Evolutionary conservation across 106 monocot genomes (phyloP), one percentile per base, ranked within the genome.

Genomic region (Dactylorhiza incarnata): DNA sequence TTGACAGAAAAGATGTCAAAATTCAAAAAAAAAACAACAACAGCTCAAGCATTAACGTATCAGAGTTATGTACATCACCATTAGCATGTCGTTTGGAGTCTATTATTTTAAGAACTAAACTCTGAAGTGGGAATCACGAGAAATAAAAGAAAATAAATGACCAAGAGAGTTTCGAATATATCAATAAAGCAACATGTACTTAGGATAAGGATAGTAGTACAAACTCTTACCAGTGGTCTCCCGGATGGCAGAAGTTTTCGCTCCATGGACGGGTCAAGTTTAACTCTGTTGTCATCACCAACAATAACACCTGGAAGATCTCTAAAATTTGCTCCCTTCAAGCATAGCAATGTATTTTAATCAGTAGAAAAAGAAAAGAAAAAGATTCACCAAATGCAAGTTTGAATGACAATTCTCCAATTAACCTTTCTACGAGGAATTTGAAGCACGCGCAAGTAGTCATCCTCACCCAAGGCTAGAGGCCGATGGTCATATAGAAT

Each of bases 291-390:
- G 61, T 92, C 85, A 53, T 85, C 45, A 37, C 78, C 79, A 76
- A 95, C 82, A 75, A 88, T 51, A 49, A 95, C 77, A 67, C 95
- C 95, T 49, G 90, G 87, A 45, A 95, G 92, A 73, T 95, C 92
- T 73, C 92, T 86, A 73, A 87, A 92, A 71, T 88, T 92, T 81
- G 95, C 95, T 75, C 75, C 75, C 59, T 56, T 45, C 3, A 45
- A 75, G 9, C 59, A 23, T 46, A 17, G 25, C 1, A 16, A 15
- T 0, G 55, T 0, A 16, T 56, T 54, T 54, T 11, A 2, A 16
- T 72, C 3, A 72, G 11, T 9, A 10, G 16, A 47, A 49, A 44
- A 23, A 49, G 29, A 29, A 29, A 29, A 29, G 2, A 6, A 23
- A 10, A 5, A 48, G 10, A 1, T 45, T 5, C 45, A 45, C 72